phyloP scores from a whole-genome alignment of 1,284 basidiomycete genomes.

The Moesziomyces antarcticus region DNA sequence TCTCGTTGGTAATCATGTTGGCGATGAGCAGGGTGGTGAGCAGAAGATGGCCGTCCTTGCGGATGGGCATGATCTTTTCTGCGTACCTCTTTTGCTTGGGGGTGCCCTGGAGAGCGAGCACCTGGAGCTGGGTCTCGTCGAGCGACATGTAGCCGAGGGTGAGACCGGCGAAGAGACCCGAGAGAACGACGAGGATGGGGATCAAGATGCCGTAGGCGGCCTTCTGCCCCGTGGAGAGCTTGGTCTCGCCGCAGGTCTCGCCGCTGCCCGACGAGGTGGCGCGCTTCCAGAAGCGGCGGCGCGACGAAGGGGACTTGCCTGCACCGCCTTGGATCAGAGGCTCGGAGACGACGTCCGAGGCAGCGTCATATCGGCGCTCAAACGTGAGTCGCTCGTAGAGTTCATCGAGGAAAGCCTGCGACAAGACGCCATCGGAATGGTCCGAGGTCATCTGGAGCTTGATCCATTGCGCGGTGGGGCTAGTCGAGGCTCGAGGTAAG shows the following conservation, averaged over 20 bases:
- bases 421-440: not conserved
- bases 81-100: slow-evolving; percentile 83
- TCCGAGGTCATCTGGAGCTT: slow-evolving; percentile 7
- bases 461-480: slow-evolving; percentile 26
- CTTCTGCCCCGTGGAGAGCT: slow-evolving; percentile 41
- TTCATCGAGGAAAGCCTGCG: slow-evolving; percentile 28
- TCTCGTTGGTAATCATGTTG: slow-evolving; percentile 69
- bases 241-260: slow-evolving; percentile 15
- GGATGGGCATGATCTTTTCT: slow-evolving; percentile 84
- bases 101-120: slow-evolving; percentile 84
- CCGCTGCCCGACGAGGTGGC: slow-evolving; percentile 10
- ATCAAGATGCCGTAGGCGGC: slow-evolving; percentile 69
- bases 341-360: not conserved
- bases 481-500: not conserved
- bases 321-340: not conserved
- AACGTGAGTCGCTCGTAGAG: slow-evolving; percentile 32
- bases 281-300: slow-evolving; percentile 38
- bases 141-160: slow-evolving; percentile 92
- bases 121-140: slow-evolving; percentile 90
- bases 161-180: slow-evolving; percentile 77
- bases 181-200: slow-evolving; percentile 73
- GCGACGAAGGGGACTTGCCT: slow-evolving; percentile 3
- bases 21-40: slow-evolving; percentile 66
- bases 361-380: slow-evolving; percentile 16
- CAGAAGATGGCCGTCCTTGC: slow-evolving; percentile 71